phyloP scores from a whole-genome alignment of 2,329 filamentous ascomycete species.

The Calonectria montana region DNA sequence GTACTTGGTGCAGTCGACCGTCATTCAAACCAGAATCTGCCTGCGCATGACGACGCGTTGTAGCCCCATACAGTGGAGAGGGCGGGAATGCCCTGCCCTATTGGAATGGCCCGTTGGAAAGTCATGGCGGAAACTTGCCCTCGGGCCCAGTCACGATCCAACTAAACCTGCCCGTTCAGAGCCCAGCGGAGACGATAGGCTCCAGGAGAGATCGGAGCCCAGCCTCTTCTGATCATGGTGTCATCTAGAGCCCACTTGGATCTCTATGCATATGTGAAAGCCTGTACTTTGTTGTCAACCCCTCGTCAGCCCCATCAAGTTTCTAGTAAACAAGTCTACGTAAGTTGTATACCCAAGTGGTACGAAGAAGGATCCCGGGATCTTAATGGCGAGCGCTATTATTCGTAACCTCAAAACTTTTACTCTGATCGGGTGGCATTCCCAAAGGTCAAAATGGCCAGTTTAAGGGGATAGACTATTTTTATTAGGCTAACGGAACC shows the following conservation, averaged over 20 bases:
- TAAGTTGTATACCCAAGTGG: background rate
- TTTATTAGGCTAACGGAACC: too few species aligned
- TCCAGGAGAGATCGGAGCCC: background rate
- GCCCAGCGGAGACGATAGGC: background rate
- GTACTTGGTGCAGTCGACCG: background rate
- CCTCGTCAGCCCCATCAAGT: background rate
- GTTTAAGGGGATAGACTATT: too few species aligned
- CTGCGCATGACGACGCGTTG: slow-evolving; percentile 8
- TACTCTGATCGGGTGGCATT: too few species aligned
- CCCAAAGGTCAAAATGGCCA: too few species aligned
- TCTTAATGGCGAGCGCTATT: background rate
- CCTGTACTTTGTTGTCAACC: background rate
- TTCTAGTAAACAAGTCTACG: background rate
- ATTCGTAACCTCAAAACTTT: background rate
- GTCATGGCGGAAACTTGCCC: background rate
- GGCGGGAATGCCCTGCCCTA: background rate
- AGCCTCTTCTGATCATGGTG: background rate
- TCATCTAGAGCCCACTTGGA: background rate
- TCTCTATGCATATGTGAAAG: background rate
- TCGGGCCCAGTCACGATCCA: background rate
- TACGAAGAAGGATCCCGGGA: background rate
- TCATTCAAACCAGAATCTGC: background rate
- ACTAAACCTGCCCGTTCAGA: background rate
- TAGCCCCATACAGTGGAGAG: slow-evolving; percentile 14
- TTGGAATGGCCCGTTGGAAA: background rate